Evolutionary conservation across 2,329 filamentous ascomycete species (phyloP).

Genomic region (Botryosphaeria dothidea): DNA sequence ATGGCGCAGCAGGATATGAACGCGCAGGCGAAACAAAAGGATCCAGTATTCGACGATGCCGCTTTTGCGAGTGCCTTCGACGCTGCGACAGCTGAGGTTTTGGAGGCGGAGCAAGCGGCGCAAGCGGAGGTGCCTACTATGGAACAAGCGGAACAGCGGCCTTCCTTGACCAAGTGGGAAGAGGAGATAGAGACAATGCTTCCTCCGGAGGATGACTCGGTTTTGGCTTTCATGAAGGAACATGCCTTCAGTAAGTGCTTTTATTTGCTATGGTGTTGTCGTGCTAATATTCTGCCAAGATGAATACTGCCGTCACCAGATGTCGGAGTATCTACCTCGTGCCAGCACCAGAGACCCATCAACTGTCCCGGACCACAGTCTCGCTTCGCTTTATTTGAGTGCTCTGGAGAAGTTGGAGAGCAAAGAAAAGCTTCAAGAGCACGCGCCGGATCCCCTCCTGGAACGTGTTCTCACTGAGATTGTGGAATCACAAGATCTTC

Average conservation of each 20-base stretch:
- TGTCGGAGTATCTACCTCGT: slow-evolving; percentile 5
- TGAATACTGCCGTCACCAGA: slow-evolving; percentile 5
- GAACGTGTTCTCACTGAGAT: neutral
- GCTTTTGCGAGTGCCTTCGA: slow-evolving; percentile 59
- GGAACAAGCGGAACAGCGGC: slow-evolving; percentile 23
- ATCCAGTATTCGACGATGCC: slow-evolving; percentile 53
- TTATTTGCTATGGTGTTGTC: neutral
- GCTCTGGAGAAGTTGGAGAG: neutral
- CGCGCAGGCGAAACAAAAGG: slow-evolving; percentile 36
- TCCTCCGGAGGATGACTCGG: neutral
- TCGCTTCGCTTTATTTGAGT: slow-evolving; percentile 1
- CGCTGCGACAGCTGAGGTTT: slow-evolving; percentile 44
- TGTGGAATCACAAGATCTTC: neutral
- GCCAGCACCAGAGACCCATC: neutral
- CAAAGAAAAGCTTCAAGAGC: neutral
- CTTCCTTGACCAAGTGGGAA: neutral
- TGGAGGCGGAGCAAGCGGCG: slow-evolving; percentile 25
- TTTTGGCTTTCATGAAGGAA: slow-evolving; percentile 5
- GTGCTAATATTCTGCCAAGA: neutral
- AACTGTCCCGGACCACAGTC: neutral
- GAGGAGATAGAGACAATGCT: neutral
- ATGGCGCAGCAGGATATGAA: neutral
- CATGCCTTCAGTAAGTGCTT: slow-evolving; percentile 5
- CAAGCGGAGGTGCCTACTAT: slow-evolving; percentile 13
- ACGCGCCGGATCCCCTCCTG: neutral